These are phyloP conservation scores for Funneliformis geosporum DNA, from an alignment of 192 early-diverging fungal species.

Conservation along the genomic window DNA sequence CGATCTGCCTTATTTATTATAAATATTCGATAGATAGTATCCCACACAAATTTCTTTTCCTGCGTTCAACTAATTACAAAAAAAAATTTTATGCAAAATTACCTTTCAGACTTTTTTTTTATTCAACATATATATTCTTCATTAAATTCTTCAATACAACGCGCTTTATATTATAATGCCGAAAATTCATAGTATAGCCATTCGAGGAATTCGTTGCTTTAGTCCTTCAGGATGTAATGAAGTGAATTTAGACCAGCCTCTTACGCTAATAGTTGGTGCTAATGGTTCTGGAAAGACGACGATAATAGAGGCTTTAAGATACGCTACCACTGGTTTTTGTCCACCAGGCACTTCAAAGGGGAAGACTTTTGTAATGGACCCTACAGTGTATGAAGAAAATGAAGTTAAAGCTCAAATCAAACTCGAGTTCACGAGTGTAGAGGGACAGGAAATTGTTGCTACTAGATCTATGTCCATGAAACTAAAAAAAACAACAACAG, in stretches of 20 bases:
- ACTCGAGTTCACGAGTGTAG: constrained; percentile 80
- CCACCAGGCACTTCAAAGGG: constrained; percentile 81
- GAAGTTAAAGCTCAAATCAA: constrained; percentile 92
- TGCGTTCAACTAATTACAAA: no score
- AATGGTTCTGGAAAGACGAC: constrained; percentile 99
- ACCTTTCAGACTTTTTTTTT: background rate
- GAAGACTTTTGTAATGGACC: constrained; percentile 94
- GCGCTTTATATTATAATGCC: background rate
- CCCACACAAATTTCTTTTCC: no score
- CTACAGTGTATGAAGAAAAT: constrained; percentile 71
- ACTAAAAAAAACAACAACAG: constrained; percentile 58
- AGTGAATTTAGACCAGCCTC: constrained; percentile 85
- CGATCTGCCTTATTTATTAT: no score
- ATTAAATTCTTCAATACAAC: background rate
- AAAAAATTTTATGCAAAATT: background rate
- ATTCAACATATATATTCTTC: background rate
- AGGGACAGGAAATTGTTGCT: constrained; percentile 65
- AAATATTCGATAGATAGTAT: no score
- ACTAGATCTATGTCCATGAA: constrained; percentile 79
- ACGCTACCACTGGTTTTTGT: constrained; percentile 87
- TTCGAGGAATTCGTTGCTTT: constrained; percentile 92
- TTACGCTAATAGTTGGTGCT: constrained; percentile 94
- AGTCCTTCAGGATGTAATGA: constrained; percentile 68
- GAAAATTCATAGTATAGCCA: constrained; percentile 46
- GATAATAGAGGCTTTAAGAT: constrained; percentile 96